Base-by-base conservation (phyloP, 2,329 filamentous ascomycete species). In the Fusarium praegraminearum region DNA sequence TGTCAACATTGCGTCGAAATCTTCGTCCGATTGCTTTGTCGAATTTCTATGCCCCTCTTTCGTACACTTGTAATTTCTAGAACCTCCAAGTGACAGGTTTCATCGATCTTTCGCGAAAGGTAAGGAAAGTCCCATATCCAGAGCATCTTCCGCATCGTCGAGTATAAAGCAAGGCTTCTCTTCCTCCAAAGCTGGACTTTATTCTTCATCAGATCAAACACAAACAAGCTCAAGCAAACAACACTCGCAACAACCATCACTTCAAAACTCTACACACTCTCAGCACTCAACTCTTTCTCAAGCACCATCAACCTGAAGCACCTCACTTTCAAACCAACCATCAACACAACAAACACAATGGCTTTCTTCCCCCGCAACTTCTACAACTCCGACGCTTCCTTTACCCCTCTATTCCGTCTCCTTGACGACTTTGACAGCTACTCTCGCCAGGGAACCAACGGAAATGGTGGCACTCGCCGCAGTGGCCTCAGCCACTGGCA, bases 341-440 rank as follows among this genome's bases (percentile, higher is more conserved):
- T 58, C 49, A 69, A 62, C 53, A 63, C 73, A 73, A 44, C 67
- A 53, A 63, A 50, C 81, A 89, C 78, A 78, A 90, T 90, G 87
- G 84, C 87, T 71, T 82, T 89, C 82, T 89, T 89, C 82, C 83
- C 85, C 62, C 83, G 84, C 77, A 81, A 80, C 75, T 80, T 84
- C 73, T 83, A 86, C 82, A 79, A 82, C 75, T 71, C 80, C 67
- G 81, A 84, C 76, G 76, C 83, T 71, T 84, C 84, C 78, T 87
- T 89, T 78, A 83, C 83, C 38, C 85, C 87, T 56, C 85, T 90
- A 75, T 89, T 90, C 84, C 87, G 87, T 62, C 83, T 90, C 64
- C 85, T 90, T 51, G 87, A 90, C 73, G 87, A 90, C 79, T 89
- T 87, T 70, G 87, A 90, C 76, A 83, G 80, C 76, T 88, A 89